Base-by-base conservation (phyloP, 768 basidiomycete species). In the Lentinula aciculospora region DNA sequence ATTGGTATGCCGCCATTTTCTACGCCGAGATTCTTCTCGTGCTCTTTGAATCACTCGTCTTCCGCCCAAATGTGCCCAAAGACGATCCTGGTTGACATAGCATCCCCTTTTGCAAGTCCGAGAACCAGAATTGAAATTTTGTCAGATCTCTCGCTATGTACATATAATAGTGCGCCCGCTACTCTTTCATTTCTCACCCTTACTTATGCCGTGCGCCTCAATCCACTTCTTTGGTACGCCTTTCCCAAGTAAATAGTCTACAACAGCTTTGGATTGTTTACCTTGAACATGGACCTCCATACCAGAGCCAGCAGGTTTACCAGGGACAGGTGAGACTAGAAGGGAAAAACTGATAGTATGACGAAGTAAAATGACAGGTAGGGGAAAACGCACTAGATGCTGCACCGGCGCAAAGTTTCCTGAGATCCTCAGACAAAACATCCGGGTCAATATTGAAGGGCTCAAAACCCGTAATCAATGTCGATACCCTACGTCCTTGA, bases 171-270 rank as follows among this genome's bases (percentile, higher is more conserved):
- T 51, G 49, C 31, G 21, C 47, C n/a, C 32, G 32, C 32, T 34
- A 34, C 32, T 3, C 4, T 1, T 9, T 47, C 21, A 28, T 27
- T 34, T 79, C 68, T 84, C 85, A 71, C 83, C 81, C 60, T 71
- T 72, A n/a, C 67, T 66, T 55, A 74, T 39, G 60, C 82, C 85
- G 1, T 66, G 67, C 1, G 77, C 71, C 65, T 83, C 81, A 53
- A 95, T 87, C 89, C 90, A 95, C 65, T 78, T 79, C 74, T 87
- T 89, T 27, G 92, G 91, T 31, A 95, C 81, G 0, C 94, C 92
- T 61, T 80, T 83, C 23, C 73, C 77, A 2, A 80, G 67, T 39
- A 97, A 68, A 59, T 92, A 80, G 4, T 89, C 87, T 9, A 78
- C 73, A 10, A 93, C 86, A 2, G 75, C 72, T 61, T 81, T 79